Evolutionary conservation across 257 asterid species (phyloP).

Genomic region (Rubia yunnanensis): DNA sequence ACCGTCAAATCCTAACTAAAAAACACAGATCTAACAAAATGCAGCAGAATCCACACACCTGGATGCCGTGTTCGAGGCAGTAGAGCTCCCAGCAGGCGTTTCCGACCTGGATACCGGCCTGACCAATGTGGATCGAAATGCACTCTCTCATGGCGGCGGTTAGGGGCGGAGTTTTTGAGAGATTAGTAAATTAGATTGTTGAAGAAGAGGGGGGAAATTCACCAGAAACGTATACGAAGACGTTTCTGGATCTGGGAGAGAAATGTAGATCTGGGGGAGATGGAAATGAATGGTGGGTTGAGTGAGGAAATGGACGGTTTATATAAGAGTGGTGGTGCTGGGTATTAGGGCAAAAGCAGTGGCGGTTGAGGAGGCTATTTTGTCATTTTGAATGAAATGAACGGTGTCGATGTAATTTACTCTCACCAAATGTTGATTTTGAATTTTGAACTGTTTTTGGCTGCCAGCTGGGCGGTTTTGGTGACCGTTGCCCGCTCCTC

Average conservation of each 20-base stretch:
- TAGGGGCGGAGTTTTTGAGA: constrained; percentile 9
- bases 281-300: background rate
- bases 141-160: constrained; percentile 66
- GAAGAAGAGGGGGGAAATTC: no score
- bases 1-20: background rate
- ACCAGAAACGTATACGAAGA: constrained; percentile 33
- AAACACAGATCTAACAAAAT: constrained; percentile 8
- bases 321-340: background rate
- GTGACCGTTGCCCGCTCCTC: constrained; percentile 13
- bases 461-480: background rate
- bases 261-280: constrained; percentile 6
- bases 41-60: constrained; percentile 26
- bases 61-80: constrained; percentile 89
- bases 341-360: constrained; percentile 5
- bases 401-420: background rate
- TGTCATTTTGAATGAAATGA: constrained; percentile 1
- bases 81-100: constrained; percentile 95
- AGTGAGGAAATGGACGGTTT: background rate
- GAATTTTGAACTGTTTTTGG: constrained; percentile 3
- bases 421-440: background rate
- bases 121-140: constrained; percentile 96
- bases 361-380: background rate
- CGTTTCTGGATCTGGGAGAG: constrained; percentile 20
- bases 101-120: constrained; percentile 96
- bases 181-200: background rate